phyloP scores from a whole-genome alignment of 2,329 filamentous ascomycete genomes.

The Penicillium nordicum region DNA sequence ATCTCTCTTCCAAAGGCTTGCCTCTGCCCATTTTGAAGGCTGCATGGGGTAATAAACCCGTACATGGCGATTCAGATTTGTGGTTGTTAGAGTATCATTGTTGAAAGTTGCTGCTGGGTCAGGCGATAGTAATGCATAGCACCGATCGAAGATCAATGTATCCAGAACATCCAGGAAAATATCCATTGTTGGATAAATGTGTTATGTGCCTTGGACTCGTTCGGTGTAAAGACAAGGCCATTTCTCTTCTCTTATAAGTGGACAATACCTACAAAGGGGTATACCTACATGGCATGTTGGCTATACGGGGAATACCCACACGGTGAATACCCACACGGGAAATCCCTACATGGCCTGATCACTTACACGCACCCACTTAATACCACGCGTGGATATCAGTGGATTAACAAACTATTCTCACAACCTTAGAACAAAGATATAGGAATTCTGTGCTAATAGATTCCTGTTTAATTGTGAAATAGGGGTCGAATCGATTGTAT shows the following conservation, averaged over 20 bases:
- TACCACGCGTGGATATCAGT: background rate
- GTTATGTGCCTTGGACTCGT: slow-evolving; percentile 12
- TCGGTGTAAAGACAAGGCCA: background rate
- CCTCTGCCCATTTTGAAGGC: slow-evolving; percentile 26
- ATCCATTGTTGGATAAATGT: slow-evolving; percentile 61
- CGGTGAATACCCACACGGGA: slow-evolving; percentile 10
- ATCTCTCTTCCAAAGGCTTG: slow-evolving; percentile 31
- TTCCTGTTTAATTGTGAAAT: too few species aligned
- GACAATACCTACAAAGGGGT: background rate
- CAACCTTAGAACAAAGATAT: background rate
- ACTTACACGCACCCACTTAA: background rate
- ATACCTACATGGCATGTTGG: slow-evolving; percentile 4
- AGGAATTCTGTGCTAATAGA: background rate
- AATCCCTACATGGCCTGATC: slow-evolving; percentile 10
- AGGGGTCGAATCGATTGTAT: too few species aligned
- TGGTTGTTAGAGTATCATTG: background rate
- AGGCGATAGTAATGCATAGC: slow-evolving; percentile 57
- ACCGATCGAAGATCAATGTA: slow-evolving; percentile 69
- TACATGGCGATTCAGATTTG: slow-evolving; percentile 26
- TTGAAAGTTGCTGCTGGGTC: background rate
- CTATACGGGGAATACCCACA: background rate
- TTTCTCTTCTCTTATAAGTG: slow-evolving; percentile 5
- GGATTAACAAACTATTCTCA: background rate
- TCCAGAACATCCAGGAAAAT: slow-evolving; percentile 78
- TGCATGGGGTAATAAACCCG: slow-evolving; percentile 24